These are phyloP conservation scores for Rhodomyrtus psidioides DNA, from an alignment of 441 rosid species.

Conservation along the genomic window DNA sequence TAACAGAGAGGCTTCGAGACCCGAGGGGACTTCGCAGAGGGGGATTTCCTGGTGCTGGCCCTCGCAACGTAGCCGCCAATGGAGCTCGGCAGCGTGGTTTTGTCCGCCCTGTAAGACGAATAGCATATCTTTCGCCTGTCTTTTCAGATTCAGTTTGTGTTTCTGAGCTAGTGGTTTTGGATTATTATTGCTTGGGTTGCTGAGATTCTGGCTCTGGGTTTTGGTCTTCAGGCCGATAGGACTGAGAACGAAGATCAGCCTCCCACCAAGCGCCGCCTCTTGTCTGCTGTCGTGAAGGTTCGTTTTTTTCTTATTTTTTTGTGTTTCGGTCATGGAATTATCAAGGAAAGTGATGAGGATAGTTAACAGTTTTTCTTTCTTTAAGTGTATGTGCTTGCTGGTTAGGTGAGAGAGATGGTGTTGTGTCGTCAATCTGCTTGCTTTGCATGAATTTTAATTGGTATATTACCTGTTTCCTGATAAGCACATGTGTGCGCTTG, in stretches of 20 bases:
- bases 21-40: conserved; percentile 95
- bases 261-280: conserved; percentile 75
- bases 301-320: not conserved
- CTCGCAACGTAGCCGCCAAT: conserved; percentile 48
- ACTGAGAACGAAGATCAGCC: conserved; percentile 67
- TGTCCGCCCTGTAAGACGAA: conserved; percentile 43
- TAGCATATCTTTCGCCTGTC: not conserved
- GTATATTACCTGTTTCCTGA: not conserved
- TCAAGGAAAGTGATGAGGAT: not conserved
- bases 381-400: not conserved
- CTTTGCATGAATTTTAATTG: not conserved
- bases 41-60: conserved; percentile 33
- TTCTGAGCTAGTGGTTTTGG: not conserved
- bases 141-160: not conserved
- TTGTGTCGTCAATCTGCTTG: not conserved
- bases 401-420: not conserved
- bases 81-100: conserved; percentile 60
- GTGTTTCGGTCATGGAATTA: not conserved
- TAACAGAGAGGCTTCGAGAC: conserved; percentile 83
- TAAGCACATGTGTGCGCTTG: not conserved
- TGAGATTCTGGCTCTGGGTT: not conserved
- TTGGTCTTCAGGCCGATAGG: conserved; percentile 59
- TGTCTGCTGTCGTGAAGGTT: conserved; percentile 95
- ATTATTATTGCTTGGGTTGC: not conserved
- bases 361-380: not conserved